Evolutionary conservation across 371 early-diverging fungal species (phyloP).

Genomic region (Apophysomyces variabilis): DNA sequence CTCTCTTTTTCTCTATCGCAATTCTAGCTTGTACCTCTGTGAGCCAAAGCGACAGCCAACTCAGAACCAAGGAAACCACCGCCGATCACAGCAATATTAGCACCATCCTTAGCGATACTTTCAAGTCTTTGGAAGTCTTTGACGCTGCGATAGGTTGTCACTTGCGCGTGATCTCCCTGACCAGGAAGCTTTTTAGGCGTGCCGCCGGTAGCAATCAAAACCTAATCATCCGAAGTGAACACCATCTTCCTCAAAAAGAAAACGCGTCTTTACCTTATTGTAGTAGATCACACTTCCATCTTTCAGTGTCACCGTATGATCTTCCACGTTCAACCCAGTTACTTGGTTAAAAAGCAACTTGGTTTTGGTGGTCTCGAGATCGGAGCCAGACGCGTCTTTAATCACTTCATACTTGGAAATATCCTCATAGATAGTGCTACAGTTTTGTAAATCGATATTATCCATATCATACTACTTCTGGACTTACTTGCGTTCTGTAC

Average conservation of each 20-base stretch:
- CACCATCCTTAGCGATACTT: slow-evolving; percentile 53
- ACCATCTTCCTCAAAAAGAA: not conserved
- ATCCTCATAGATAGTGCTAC: slow-evolving; percentile 46
- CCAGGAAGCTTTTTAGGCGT: slow-evolving; percentile 61
- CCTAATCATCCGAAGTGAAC: slow-evolving; percentile 19
- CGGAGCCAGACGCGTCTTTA: slow-evolving; percentile 47
- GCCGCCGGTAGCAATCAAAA: slow-evolving; percentile 78
- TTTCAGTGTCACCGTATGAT: slow-evolving; percentile 62
- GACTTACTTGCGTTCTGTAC: slow-evolving; percentile 62
- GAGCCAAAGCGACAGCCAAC: slow-evolving; percentile 70
- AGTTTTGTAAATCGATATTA: not conserved
- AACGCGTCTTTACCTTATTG: slow-evolving; percentile 46
- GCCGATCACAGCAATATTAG: slow-evolving; percentile 70
- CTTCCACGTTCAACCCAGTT: slow-evolving; percentile 63
- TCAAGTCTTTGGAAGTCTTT: slow-evolving; percentile 66
- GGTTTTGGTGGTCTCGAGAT: slow-evolving; percentile 46
- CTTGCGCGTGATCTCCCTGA: slow-evolving; percentile 37
- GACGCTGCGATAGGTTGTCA: slow-evolving; percentile 70
- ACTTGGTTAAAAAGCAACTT: slow-evolving; percentile 60
- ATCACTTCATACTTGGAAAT: slow-evolving; percentile 46
- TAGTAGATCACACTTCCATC: slow-evolving; percentile 67
- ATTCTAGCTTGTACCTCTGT: slow-evolving; percentile 40
- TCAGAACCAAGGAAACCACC: slow-evolving; percentile 83
- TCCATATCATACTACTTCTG: not conserved
- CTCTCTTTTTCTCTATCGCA: not conserved